phyloP scores from a whole-genome alignment of 176 grass and related monocot species.

The Avena sativa region DNA sequence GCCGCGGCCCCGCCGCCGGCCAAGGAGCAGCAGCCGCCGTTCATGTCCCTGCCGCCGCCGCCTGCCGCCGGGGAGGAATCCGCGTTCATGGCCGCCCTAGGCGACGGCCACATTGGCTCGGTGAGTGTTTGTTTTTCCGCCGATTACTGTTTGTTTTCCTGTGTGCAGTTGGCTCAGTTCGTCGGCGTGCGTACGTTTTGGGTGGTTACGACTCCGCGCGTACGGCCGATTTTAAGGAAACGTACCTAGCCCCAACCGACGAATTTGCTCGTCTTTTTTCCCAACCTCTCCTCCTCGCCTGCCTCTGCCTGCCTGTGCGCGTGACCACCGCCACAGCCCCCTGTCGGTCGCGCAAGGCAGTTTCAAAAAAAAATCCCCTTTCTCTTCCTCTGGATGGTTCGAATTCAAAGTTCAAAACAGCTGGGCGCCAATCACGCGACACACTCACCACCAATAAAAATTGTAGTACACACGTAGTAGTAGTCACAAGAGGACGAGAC shows the following conservation, averaged over 20 bases:
- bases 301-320: neutral
- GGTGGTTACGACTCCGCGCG: neutral
- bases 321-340: conserved; percentile 24
- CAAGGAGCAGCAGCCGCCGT: neutral
- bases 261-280: neutral
- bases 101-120: conserved; percentile 58
- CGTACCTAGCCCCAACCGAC: neutral
- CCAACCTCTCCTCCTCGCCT: neutral
- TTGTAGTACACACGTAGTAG: too few species aligned
- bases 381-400: neutral
- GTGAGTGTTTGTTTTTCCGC: conserved; percentile 41
- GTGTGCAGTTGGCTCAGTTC: conserved; percentile 15
- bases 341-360: conserved; percentile 33
- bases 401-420: conserved; percentile 45
- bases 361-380: neutral
- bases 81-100: conserved; percentile 30
- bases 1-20: neutral
- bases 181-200: neutral
- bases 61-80: neutral
- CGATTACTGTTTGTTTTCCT: neutral
- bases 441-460: neutral
- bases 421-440: conserved; percentile 45
- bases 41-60: conserved; percentile 17
- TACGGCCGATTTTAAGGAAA: conserved; percentile 2
- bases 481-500: neutral